Evolutionary conservation across 169 alveolate species (phyloP).

Genomic region (Cryptosporidium sp.): DNA sequence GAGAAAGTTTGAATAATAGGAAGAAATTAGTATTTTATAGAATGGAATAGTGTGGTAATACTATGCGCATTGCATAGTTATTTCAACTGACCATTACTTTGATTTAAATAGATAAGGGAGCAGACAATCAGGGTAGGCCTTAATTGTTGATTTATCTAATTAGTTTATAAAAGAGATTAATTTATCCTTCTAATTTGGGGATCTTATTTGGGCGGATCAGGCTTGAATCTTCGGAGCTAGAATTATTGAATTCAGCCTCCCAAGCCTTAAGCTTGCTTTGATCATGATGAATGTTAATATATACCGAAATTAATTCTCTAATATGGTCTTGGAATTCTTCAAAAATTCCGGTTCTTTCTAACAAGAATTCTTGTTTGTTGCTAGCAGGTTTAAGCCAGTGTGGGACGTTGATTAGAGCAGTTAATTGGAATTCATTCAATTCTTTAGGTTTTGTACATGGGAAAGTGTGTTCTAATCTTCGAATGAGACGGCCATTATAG

Average conservation of each 20-base stretch:
- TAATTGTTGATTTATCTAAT: neutral
- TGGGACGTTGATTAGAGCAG: conserved; percentile 90
- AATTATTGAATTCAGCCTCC: conserved; percentile 76
- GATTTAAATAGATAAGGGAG: neutral
- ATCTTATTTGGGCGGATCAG: conserved; percentile 35
- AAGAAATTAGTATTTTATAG: neutral
- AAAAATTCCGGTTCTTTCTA: conserved; percentile 88
- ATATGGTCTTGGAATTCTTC: conserved; percentile 85
- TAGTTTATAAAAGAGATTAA: neutral
- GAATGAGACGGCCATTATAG: conserved; percentile 86
- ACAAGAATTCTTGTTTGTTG: conserved; percentile 90
- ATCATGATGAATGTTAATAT: conserved; percentile 82
- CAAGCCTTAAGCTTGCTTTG: conserved; percentile 80
- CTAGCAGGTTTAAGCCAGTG: conserved; percentile 90
- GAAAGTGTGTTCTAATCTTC: conserved; percentile 88
- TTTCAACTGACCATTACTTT: neutral
- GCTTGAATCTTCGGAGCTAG: neutral
- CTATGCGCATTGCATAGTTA: neutral
- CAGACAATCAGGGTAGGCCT: neutral
- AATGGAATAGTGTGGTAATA: neutral
- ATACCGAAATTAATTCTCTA: conserved; percentile 80
- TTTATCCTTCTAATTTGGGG: conserved; percentile 21
- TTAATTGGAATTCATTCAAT: conserved; percentile 83
- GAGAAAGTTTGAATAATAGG: no score
- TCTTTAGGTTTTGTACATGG: conserved; percentile 79